These are phyloP conservation scores for Piromyces sp. DNA, from an alignment of 192 early-diverging fungal species.

Conservation along the genomic window DNA sequence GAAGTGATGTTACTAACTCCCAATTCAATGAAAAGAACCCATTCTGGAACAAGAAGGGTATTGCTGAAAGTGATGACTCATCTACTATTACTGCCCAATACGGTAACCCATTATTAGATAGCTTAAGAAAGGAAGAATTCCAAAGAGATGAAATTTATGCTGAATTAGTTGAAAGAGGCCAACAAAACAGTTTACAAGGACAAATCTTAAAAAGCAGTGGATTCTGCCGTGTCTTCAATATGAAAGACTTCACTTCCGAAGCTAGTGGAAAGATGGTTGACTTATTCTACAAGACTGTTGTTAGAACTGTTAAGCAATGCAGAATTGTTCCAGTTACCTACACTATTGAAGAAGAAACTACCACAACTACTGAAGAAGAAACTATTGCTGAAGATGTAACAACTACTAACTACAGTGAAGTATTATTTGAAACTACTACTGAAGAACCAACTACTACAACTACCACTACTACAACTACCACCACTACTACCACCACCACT, in stretches of 20 bases:
- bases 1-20: background rate
- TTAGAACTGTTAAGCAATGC: too few relatives aligned
- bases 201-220: background rate
- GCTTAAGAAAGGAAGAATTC: background rate
- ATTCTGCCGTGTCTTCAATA: background rate
- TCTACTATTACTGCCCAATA: background rate
- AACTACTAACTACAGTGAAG: too few relatives aligned
- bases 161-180: background rate
- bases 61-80: background rate
- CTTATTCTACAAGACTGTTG: background rate
- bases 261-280: background rate
- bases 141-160: background rate
- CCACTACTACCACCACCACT: too few relatives aligned
- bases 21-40: background rate
- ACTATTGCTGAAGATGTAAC: too few relatives aligned
- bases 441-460: too few relatives aligned
- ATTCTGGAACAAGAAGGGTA: too few relatives aligned
- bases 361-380: too few relatives aligned
- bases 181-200: background rate
- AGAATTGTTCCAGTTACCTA: too few relatives aligned
- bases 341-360: too few relatives aligned
- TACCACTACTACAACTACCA: too few relatives aligned
- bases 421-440: too few relatives aligned
- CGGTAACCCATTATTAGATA: background rate
- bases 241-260: background rate